Evolutionary conservation across 2,329 filamentous ascomycete species (phyloP), one percentile per base, ranked within the genome.

Genomic region (Penicillium sp.): DNA sequence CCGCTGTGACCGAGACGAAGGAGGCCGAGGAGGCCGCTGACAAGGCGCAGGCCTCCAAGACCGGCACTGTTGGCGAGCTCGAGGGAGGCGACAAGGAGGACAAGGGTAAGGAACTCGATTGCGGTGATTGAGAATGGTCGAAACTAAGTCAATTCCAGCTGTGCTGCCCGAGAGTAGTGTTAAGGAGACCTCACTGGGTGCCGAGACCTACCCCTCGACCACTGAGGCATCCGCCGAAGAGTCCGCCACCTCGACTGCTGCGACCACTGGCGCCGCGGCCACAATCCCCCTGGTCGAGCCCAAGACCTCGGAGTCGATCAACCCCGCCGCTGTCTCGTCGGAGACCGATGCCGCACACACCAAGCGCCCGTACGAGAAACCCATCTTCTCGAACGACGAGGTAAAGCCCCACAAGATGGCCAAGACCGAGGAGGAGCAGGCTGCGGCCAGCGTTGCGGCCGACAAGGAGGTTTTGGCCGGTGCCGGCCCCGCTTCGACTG

Each of bases 311-410:
- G 47, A 49, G 27, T 10, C 33, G 32, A 25, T 35, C 18, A 25
- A 15, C 12, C 18, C 49, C 33, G 42, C 51, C 9, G 33, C 50
- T 7, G 41, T 40, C 12, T 44, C 47, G 32, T 28, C 25, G 20
- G 60, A 66, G 40, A 53, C 27, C 41, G 46, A 58, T 13, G 60
- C 56, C 20, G 49, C 54, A 8, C 65, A 69, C 35, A 40, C 50
- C 29, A 70, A 70, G 63, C 66, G 68, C 23, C 65, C 68, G n/a
- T 66, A 69, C 44, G 67, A 70, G 56, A 67, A 56, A 43, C 63
- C 63, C 32, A 49, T 63, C 40, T 62, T 67, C 50, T 53, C 58
- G 18, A 62, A 56, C 41, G 63, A 67, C 33, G 65, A 70, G 18
- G 56, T 59, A 43, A 66, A 68, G 54, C 67, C 66, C 28, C 56